Base-by-base conservation (phyloP, 1,284 basidiomycete genomes). In the Melampsora larici-populina region DNA sequence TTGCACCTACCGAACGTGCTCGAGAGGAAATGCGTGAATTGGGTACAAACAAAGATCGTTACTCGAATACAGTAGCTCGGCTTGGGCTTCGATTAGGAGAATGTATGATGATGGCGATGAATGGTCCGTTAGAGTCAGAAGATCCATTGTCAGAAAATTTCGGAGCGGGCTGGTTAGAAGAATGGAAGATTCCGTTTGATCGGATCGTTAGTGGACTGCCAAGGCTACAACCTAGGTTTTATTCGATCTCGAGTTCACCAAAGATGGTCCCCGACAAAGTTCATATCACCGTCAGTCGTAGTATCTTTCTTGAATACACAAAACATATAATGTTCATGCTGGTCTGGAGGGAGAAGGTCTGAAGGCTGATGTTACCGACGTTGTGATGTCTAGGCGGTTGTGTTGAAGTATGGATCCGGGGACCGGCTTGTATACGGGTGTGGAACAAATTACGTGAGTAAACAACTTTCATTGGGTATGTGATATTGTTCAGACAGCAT, bases 181-280 rank as follows among this genome's bases (percentile, higher is more conserved):
- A 87, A 15, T 99, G 96, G 96, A 81, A 87, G n/a, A 95, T 99
- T 81, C 95, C 96, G 60, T 97, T 99, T 83, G 96, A 99, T 84
- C 91, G 95, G 82, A 90, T 99, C 81, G 90, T 99, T 79, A 96
- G 94, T 5, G 90, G 91, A 70, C 90, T 97, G 71, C 90, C 94
- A 49, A 93, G 96, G 80, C 88, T 99, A 26, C 94, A 97, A 83
- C 95, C 96, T 51, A 91, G 96, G 78, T 99, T 92, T 87, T 99
- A 97, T 86, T 99, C 97, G 60, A 99, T 99, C 85, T 97, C 96
- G 18, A 97, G 94, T 31, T 93, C 92, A 79, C 94, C 97, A 68
- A 98, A 98, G 85, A 87, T 98, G 62, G 85, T 93, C 84, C 90
- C 94, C 51, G 90, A 89, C 80, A 87, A 91, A 6, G 92, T 99